These are phyloP conservation scores for Taphrina communis DNA, from an alignment of 1,139 yeast genomes.

Conservation along the genomic window DNA sequence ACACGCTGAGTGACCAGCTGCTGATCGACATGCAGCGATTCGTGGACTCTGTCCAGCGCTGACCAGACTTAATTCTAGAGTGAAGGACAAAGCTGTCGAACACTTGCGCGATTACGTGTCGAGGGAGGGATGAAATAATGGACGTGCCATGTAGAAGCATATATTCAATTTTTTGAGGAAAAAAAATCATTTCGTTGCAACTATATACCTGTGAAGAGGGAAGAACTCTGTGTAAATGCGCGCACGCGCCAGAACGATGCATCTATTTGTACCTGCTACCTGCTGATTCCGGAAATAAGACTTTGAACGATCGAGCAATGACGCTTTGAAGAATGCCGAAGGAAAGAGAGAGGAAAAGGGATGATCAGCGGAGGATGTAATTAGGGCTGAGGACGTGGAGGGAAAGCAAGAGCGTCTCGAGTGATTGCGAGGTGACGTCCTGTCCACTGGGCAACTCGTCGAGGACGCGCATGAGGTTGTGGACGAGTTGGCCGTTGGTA, in stretches of 20 bases:
- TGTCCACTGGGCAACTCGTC: constrained; percentile 41
- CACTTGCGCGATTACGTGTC: neutral
- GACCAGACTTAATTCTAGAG: neutral
- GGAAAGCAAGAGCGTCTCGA: constrained; percentile 40
- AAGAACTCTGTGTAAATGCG: neutral
- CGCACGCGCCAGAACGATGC: constrained; percentile 2
- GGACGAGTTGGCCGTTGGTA: constrained; percentile 40
- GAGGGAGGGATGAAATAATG: neutral
- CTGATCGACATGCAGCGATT: constrained; percentile 94
- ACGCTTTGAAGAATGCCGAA: no score
- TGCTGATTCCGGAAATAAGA: no score
- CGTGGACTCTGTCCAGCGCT: constrained; percentile 42
- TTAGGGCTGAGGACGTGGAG: constrained; percentile 17
- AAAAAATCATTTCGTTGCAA: neutral
- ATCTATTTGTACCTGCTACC: neutral
- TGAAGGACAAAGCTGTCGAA: neutral
- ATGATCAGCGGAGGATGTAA: no score
- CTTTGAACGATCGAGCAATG: no score
- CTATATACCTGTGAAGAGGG: neutral
- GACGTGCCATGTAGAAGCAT: neutral
- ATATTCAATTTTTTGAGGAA: neutral
- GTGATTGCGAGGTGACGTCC: neutral
- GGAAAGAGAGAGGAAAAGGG: no score
- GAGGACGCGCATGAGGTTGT: constrained; percentile 41
- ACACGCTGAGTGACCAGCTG: constrained; percentile 88